phyloP scores from a whole-genome alignment of 768 basidiomycete genomes.

The Suillus discolor region DNA sequence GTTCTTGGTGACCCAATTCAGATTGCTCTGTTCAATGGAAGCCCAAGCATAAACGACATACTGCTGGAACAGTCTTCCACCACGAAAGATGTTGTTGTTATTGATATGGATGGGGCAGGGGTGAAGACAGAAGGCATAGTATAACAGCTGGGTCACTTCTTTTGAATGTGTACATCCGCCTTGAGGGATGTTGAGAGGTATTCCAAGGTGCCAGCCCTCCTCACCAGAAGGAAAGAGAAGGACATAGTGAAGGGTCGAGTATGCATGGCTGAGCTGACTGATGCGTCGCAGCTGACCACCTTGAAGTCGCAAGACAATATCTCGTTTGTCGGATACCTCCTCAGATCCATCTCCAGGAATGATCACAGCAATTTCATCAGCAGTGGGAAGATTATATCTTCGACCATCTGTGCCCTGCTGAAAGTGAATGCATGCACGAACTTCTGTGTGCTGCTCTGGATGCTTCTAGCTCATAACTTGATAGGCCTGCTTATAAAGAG shows the following conservation, averaged over 20 bases:
- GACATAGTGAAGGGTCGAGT: constrained; percentile 44
- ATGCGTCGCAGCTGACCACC: constrained; percentile 31
- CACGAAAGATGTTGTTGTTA: constrained; percentile 34
- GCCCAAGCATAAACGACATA: constrained; percentile 50
- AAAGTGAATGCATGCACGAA: constrained; percentile 15
- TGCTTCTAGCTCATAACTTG: constrained; percentile 29
- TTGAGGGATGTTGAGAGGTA: too few species aligned
- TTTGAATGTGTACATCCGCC: constrained; percentile 15
- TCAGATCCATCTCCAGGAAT: constrained; percentile 24
- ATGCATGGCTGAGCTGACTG: constrained; percentile 36
- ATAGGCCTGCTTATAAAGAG: constrained; percentile 33
- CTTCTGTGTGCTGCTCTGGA: constrained; percentile 17
- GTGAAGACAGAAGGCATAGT: constrained; percentile 38
- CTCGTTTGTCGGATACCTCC: constrained; percentile 16
- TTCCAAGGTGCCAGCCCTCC: constrained; percentile 39
- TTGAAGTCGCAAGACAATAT: constrained; percentile 36
- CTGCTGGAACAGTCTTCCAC: constrained; percentile 45
- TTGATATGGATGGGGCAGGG: too few species aligned
- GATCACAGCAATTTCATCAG: constrained; percentile 40
- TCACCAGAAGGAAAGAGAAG: constrained; percentile 45
- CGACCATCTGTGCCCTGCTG: constrained; percentile 27
- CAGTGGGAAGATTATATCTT: constrained; percentile 47
- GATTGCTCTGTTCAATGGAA: constrained; percentile 39
- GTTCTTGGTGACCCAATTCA: constrained; percentile 41
- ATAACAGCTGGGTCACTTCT: constrained; percentile 31